Evolutionary conservation across 495 filamentous ascomycete genomes (phyloP), one percentile per base, ranked within the genome.

Genomic region (Cercophora samala): DNA sequence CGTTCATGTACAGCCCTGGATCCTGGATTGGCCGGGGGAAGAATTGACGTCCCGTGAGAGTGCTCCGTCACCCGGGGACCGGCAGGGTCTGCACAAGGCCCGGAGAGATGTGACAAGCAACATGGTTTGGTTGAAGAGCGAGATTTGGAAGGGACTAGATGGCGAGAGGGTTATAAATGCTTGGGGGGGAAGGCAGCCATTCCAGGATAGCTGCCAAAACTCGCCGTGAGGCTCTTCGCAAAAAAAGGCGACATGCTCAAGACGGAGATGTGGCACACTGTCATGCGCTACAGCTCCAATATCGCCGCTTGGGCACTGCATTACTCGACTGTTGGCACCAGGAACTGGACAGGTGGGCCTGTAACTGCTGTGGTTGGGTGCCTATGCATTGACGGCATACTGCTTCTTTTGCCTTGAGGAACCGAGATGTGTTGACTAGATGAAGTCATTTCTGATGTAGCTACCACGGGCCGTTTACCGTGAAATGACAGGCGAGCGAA

Each of bases 151-250:
- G 53, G n/a, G n/a, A n/a, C 4, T 21, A 17, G 53, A 56, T 56
- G 53, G 6, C 53, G 53, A 56, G 26, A 64, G 55, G 52, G 55
- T 51, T 55, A 19, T 24, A 56, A 42, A 54, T 66, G 64, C 53
- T n/a, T n/a, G n/a, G n/a, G 11, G 68, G 54, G 23, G 26, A 17
- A 58, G 53, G 54, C 25, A 62, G 29, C 8, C n/a, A 46, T 18
- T 22, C 60, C 4, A 46, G 29, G 26, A 6, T 46, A 19, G 60
- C 11, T 19, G 60, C 60, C 60, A 62, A 17, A 62, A 46, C 46
- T 62, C 17, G 17, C 6, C 26, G 23, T 62, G 60, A 62, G 60
- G 60, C 60, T 62, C 60, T 62, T 46, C 32, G 18, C 4, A n/a
- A n/a, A 29, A 24, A 29, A 46, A 22, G 60, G 18, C 26, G 22